Evolutionary conservation across 2,329 filamentous ascomycete species (phyloP).

Genomic region (Ustulina deusta): DNA sequence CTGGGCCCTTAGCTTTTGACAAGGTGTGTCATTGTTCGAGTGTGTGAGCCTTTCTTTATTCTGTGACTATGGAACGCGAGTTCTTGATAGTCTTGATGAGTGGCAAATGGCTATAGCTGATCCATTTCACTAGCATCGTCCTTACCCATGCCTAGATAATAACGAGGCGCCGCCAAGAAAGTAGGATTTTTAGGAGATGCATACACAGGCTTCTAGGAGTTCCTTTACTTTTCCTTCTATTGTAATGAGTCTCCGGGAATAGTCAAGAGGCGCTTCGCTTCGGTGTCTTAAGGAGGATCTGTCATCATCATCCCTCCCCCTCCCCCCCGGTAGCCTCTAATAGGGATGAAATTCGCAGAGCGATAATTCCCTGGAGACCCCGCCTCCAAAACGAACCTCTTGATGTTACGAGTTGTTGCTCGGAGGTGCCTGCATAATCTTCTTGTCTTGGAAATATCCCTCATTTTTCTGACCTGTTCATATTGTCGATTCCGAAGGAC

Average conservation of each 20-base stretch:
- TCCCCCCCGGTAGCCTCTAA: not conserved
- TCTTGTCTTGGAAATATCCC: not conserved
- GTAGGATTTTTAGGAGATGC: constrained; percentile 2
- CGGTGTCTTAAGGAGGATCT: constrained; percentile 9
- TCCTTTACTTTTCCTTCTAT: not conserved
- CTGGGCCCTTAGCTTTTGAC: not conserved
- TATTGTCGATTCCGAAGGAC: not conserved
- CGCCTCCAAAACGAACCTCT: constrained; percentile 3
- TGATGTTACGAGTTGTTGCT: constrained; percentile 4
- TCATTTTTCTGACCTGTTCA: not conserved
- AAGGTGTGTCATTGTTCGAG: not conserved
- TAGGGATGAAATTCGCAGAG: constrained; percentile 13
- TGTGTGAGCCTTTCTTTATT: not conserved
- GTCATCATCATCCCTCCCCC: too few relatives aligned
- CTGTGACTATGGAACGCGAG: not conserved
- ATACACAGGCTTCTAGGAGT: not conserved
- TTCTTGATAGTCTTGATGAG: not conserved
- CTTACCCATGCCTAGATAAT: not conserved
- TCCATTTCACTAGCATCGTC: not conserved
- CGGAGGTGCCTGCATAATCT: not conserved
- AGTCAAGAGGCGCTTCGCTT: constrained; percentile 18
- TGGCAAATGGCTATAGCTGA: not conserved
- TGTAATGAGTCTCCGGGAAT: not conserved
- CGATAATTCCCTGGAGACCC: constrained; percentile 14
- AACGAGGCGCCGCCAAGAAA: constrained; percentile 23